Base-by-base conservation (phyloP, 345 rosid genomes). In the Ricinus communis region DNA sequence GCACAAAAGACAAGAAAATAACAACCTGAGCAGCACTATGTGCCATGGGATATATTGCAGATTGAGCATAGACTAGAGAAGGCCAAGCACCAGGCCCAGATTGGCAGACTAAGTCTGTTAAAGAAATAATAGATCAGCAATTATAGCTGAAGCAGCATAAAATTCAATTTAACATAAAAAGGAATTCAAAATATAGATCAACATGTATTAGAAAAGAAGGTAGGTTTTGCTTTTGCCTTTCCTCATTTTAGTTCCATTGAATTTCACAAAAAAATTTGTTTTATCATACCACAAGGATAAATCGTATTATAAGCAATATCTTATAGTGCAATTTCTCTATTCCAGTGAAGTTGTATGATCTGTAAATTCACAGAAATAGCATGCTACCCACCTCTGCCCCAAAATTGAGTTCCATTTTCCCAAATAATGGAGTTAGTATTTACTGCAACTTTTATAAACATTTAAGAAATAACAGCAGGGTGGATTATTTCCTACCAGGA, bases 1-100 rank as follows among this genome's bases (percentile, higher is more conserved):
- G 8, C 1, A 65, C 22, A 65, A 73, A 51, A 56, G 27, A 63
- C 54, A 62, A 50, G 25, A 66, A 62, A 73, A 73, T 70, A 78
- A 73, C 71, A 72, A 92, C 97, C 98, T 95, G 99, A 77, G 98
- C 97, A 65, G 98, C 97, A 80, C 98, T 95, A 80, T 92, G 90
- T 50, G 96, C 99, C 99, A 92, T 92, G 73, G 98, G 98, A 76
- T 88, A 76, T 14, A 81, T 60, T 28, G 98, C 98, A 78, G 98
- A 92, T 79, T 89, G 87, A 56, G 96, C 90, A 74, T 95, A 95
- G 69, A 95, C 76, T 58, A 40, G 75, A 69, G 97, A 92, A 27
- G 98, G 96, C 98, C 97, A 95, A 25, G 93, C 84, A 72, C 93
- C 82, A 74, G 98, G 99, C 67, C 99, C 99, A 80, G 98, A 95